phyloP scores from a whole-genome alignment of 768 basidiomycete genomes.

The Tephrocybe sp. region DNA sequence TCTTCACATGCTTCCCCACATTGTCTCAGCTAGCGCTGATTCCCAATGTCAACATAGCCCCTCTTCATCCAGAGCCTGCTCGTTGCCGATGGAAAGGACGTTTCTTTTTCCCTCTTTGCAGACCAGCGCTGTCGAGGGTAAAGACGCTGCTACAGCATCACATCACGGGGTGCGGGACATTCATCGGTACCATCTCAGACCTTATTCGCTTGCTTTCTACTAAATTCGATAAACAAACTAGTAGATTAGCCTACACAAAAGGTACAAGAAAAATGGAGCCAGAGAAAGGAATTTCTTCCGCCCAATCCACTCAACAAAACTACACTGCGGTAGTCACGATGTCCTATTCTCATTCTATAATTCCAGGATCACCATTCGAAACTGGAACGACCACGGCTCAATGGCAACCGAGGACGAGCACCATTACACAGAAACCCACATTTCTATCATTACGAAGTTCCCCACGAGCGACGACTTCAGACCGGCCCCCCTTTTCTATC shows the following conservation, averaged over 20 bases:
- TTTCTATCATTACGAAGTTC: neutral
- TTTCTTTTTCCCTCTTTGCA: neutral
- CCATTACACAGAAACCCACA: too few relatives aligned
- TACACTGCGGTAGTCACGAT: too few relatives aligned
- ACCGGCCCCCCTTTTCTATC: neutral
- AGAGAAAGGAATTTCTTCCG: too few relatives aligned
- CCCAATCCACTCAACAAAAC: neutral
- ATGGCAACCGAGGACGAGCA: too few relatives aligned
- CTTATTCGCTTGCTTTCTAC: slow-evolving; percentile 10
- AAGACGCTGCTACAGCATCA: neutral
- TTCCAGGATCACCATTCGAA: too few relatives aligned
- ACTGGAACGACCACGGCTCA: too few relatives aligned
- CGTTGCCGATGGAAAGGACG: neutral
- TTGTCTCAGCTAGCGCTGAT: slow-evolving; percentile 1
- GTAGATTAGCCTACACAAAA: neutral
- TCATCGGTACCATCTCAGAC: neutral
- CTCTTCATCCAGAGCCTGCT: neutral
- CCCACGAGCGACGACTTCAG: too few relatives aligned
- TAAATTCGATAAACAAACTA: slow-evolving; percentile 9
- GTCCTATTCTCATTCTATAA: too few relatives aligned
- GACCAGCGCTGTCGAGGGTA: neutral
- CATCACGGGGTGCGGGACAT: neutral
- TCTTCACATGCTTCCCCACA: slow-evolving; percentile 10
- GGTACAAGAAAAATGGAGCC: too few relatives aligned
- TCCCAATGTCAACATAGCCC: neutral